Evolutionary conservation across 129 eudicot species (phyloP), one percentile per base, ranked within the genome.

Genomic region (Rutidosis leptorrhynchoides): DNA sequence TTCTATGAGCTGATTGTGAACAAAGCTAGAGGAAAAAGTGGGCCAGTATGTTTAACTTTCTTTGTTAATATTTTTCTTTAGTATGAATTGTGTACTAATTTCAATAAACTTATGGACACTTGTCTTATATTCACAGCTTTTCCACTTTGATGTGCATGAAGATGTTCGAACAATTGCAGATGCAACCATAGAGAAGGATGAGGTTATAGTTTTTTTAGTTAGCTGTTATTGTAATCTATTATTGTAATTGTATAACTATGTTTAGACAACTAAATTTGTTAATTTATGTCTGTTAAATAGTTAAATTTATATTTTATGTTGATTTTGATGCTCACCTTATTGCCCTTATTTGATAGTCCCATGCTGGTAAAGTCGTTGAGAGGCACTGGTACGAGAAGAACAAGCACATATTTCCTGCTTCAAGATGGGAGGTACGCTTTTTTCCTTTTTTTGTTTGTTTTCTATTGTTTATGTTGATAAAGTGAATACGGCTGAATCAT

Each of bases 331-430:
- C 19, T 66, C 16, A 48, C 3, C 25, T 67, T 67, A 29, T 45
- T 28, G 14, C 59, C 0, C 49, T 43, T 70, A 48, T 58, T 75
- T 55, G 28, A 72, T 81, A 93, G 99, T 93, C 99, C 0, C 99
- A 93, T 86, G 99, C 99, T 77, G 99, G 99, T 29, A 93, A 93
- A 84, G 96, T 93, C 65, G 99, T 93, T 10, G 99, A 93, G 76
- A 84, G 99, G 79, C 99, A 93, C 61, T 93, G 99, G 99, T 93
- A 93, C 55, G 99, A 93, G 74, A 93, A 93, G 88, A 93, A 93
- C 82, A 93, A 93, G 67, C 99, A 93, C 69, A 93, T 93, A 45
- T 93, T 93, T 76, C 99, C 96, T 46, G 99, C 99, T 77, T 93
- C 99, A 69, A 80, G 99, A 93, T 93, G 99, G 99, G 99, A 93